Evolutionary conservation across 2,329 filamentous ascomycete species (phyloP).

Genomic region (Dactylonectria estremocensis): DNA sequence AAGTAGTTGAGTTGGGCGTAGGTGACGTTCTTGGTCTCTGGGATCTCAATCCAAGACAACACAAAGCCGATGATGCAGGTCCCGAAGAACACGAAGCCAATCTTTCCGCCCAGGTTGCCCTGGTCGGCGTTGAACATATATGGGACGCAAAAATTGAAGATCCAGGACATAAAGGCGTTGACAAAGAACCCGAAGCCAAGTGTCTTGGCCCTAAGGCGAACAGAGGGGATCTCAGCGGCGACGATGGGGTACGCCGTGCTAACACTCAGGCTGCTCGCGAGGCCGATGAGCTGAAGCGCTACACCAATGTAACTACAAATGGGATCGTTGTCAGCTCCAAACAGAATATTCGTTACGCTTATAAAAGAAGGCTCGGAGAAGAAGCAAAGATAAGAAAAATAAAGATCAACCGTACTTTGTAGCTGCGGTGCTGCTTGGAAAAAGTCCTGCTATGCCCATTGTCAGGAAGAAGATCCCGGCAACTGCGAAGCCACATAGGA

Average conservation of each 20-base stretch:
- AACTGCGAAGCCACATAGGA: too few relatives aligned
- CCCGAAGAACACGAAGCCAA: slow-evolving; percentile 1
- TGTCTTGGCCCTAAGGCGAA: neutral
- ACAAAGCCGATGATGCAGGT: slow-evolving; percentile 4
- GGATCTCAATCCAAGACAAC: neutral
- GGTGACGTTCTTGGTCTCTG: slow-evolving; percentile 6
- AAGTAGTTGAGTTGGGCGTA: neutral
- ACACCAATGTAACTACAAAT: neutral
- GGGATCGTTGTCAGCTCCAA: too few relatives aligned
- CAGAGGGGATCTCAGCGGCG: slow-evolving; percentile 2
- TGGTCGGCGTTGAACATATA: slow-evolving; percentile 17
- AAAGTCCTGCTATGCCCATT: too few relatives aligned
- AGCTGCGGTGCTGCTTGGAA: too few relatives aligned
- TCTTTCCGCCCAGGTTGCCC: slow-evolving; percentile 1
- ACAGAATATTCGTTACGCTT: too few relatives aligned
- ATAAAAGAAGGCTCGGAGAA: too few relatives aligned
- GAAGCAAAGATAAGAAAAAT: too few relatives aligned
- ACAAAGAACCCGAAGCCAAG: neutral
- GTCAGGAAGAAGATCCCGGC: too few relatives aligned
- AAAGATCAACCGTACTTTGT: too few relatives aligned
- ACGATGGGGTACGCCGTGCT: neutral
- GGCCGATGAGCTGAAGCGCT: neutral
- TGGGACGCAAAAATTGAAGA: neutral
- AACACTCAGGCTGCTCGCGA: neutral
- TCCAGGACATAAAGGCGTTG: neutral